phyloP scores from a whole-genome alignment of 2,329 filamentous ascomycete species.

The Aspergillus carbonarius region DNA sequence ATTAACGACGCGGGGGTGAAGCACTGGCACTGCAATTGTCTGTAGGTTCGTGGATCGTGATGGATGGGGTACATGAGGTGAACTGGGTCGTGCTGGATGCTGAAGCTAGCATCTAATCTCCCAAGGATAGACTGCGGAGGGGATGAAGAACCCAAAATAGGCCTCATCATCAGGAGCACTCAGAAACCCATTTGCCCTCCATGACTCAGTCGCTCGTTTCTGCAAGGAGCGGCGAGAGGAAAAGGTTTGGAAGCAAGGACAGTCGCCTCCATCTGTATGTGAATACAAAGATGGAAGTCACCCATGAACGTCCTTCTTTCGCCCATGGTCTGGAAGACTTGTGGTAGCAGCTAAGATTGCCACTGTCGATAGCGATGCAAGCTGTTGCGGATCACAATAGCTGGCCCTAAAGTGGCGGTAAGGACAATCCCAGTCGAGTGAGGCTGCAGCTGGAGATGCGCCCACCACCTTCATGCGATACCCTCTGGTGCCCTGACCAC shows the following conservation, averaged over 20 bases:
- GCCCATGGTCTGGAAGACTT: background rate
- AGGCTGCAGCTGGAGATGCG: background rate
- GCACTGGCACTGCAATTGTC: background rate
- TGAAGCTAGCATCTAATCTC: background rate
- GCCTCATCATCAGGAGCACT: too few relatives aligned
- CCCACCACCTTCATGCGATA: background rate
- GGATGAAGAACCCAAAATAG: background rate
- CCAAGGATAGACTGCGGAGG: background rate
- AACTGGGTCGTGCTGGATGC: background rate
- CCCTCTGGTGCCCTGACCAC: background rate
- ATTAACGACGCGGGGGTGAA: conserved; percentile 1
- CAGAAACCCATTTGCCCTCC: too few relatives aligned
- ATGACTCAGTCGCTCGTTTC: background rate
- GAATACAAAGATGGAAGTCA: background rate
- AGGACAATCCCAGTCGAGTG: background rate
- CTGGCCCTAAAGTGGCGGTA: background rate
- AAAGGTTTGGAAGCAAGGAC: background rate
- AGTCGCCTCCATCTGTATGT: background rate
- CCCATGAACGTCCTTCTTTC: background rate
- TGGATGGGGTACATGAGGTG: background rate
- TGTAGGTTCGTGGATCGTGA: background rate
- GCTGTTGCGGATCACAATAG: background rate
- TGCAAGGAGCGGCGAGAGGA: background rate
- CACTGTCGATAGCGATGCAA: background rate
- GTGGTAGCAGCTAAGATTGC: background rate